Evolutionary conservation across 176 grass and related monocot genomes (phyloP), one percentile per base, ranked within the genome.

Genomic region (Rhynchospora pubera): DNA sequence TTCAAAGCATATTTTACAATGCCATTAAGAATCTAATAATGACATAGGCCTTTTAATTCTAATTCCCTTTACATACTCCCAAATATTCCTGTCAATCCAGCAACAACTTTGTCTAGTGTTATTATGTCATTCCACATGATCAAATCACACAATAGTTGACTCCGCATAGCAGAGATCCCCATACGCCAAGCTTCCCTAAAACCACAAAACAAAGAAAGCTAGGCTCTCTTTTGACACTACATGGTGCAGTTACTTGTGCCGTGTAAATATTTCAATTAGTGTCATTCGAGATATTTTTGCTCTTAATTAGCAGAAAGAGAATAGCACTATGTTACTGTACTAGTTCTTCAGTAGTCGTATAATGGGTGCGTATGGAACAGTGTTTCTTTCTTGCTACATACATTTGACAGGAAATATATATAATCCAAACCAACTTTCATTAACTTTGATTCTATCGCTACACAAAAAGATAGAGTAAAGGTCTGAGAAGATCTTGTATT

Each of bases 61-160:
- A 87, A 87, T 87, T 87, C 84, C 58, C 78, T 90, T 86, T 84
- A 77, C 91, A 87, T 79, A 84, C 52, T 79, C 90, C 90, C 91
- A 91, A 94, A 97, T 91, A 94, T 94, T 94, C 90, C 86, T 23
- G 91, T 85, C 88, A 91, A 93, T 91, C 89, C 80, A 89, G 84
- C 60, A 78, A 88, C 82, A 87, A 82, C 63, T 84, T 72, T 88
- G 84, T 90, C 89, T 84, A 82, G 80, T 81, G 84, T 89, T 87
- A 87, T 87, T 94, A 78, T 94, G 88, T 83, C 86, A 92, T 70
- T 42, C 68, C 91, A 89, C 86, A 87, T 93, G 88, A 78, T 74
- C 79, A 91, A 85, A 87, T 88, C 81, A 83, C 55, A 74, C 34
- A 45, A 44, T 15, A 85, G 84, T 84, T 89, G 88, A 86, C 88